These are phyloP conservation scores for Diplodia sapinea DNA, from an alignment of 2,329 filamentous ascomycete genomes.

Conservation along the genomic window DNA sequence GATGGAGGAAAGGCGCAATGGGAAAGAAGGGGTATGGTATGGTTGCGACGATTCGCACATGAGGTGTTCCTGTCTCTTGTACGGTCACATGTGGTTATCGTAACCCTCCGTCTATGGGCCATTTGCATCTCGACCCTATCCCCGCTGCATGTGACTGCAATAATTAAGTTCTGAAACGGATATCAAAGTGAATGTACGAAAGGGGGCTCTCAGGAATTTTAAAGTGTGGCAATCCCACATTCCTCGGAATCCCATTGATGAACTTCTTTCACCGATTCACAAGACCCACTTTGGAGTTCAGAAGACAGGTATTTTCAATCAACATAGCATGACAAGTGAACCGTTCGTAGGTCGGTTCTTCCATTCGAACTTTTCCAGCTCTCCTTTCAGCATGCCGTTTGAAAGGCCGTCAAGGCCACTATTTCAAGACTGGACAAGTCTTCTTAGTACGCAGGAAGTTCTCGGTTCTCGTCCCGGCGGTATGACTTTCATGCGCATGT, in stretches of 20 bases:
- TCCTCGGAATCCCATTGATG: not conserved
- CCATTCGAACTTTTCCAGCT: not conserved
- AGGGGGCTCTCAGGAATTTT: conserved; percentile 1
- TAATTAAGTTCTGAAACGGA: not conserved
- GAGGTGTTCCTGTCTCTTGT: conserved; percentile 17
- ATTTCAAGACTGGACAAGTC: no score
- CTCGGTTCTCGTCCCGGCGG: not conserved
- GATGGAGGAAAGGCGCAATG: conserved; percentile 18
- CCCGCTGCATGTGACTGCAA: conserved; percentile 1
- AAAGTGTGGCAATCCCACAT: conserved; percentile 11
- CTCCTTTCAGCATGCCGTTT: not conserved
- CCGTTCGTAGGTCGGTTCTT: not conserved
- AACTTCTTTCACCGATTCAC: not conserved
- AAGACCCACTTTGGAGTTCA: not conserved
- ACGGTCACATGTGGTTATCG: conserved; percentile 11
- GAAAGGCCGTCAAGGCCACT: not conserved
- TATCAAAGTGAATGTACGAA: conserved; percentile 8
- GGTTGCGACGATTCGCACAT: not conserved
- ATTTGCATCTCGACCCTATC: not conserved
- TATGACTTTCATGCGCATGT: not conserved
- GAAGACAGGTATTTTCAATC: not conserved
- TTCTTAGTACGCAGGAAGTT: not conserved
- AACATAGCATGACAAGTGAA: not conserved
- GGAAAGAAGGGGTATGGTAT: conserved; percentile 11
- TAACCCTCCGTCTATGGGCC: not conserved